These are phyloP conservation scores for Leptodontidium sp. DNA, from an alignment of 2,329 filamentous ascomycete genomes.

Conservation along the genomic window DNA sequence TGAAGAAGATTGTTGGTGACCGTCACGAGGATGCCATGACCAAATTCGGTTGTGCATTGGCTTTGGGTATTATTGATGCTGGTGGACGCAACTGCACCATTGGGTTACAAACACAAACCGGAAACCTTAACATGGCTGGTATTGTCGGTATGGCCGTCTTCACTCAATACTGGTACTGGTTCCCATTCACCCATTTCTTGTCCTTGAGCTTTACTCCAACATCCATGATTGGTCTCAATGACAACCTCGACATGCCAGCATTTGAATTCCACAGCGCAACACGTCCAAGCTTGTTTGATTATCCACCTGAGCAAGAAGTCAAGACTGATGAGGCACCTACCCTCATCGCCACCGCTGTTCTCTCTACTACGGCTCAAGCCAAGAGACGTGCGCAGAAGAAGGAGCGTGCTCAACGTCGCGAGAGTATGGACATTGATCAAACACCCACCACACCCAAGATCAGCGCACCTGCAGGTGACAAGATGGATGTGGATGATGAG, in stretches of 20 bases:
- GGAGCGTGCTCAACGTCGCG: conserved; percentile 85
- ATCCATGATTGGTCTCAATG: conserved; percentile 91
- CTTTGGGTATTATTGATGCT: conserved; percentile 96
- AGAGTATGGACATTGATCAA: conserved; percentile 95
- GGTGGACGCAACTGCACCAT: conserved; percentile 99
- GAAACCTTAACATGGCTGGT: conserved; percentile 97
- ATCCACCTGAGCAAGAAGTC: conserved; percentile 94
- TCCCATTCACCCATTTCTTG: conserved; percentile 97
- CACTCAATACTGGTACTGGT: conserved; percentile 99
- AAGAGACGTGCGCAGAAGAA: conserved; percentile 95
- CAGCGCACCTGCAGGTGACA: conserved; percentile 66
- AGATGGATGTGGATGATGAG: conserved; percentile 86
- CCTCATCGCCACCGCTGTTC: conserved; percentile 91
- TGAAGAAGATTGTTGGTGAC: conserved; percentile 93
- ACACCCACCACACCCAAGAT: conserved; percentile 77
- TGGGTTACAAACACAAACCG: conserved; percentile 94
- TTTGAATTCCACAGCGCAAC: conserved; percentile 98
- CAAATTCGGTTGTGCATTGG: conserved; percentile 94
- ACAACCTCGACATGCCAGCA: conserved; percentile 89
- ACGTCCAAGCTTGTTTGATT: conserved; percentile 94
- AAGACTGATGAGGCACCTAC: conserved; percentile 94
- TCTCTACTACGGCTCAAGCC: conserved; percentile 96
- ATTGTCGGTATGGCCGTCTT: conserved; percentile 99
- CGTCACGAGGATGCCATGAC: conserved; percentile 99
- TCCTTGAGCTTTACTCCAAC: conserved; percentile 97